These are phyloP conservation scores for Exophiala dermatitidis DNA, from an alignment of 2,329 filamentous ascomycete genomes.

Conservation along the genomic window DNA sequence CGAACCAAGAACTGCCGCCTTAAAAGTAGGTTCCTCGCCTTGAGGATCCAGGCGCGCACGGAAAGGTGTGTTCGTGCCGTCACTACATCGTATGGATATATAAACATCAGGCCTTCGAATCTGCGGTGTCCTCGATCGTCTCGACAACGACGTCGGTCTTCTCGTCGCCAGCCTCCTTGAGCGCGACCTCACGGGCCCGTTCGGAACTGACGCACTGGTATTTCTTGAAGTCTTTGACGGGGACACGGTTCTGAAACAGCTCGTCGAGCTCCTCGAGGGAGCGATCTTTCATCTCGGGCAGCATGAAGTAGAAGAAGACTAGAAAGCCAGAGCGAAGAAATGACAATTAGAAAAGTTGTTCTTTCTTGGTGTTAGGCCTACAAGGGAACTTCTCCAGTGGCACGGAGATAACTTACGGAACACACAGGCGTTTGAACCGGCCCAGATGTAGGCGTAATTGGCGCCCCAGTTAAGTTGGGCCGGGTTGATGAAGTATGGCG, in stretches of 20 bases:
- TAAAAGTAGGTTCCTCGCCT: too few species aligned
- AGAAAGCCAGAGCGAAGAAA: slow-evolving; percentile 6
- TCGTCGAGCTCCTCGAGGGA: slow-evolving; percentile 28
- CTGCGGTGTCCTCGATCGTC: slow-evolving; percentile 8
- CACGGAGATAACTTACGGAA: slow-evolving; percentile 30
- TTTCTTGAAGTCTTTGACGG: slow-evolving; percentile 12
- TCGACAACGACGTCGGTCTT: slow-evolving; percentile 4
- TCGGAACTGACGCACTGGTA: slow-evolving; percentile 16
- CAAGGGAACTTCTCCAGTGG: not conserved
- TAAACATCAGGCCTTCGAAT: not conserved
- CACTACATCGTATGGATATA: too few species aligned
- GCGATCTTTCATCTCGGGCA: slow-evolving; percentile 27
- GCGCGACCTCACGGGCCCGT: slow-evolving; percentile 10
- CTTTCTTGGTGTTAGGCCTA: too few species aligned
- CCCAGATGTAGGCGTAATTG: slow-evolving; percentile 46
- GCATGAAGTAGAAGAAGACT: slow-evolving; percentile 17
- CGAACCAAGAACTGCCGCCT: too few species aligned
- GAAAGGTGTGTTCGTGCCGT: too few species aligned
- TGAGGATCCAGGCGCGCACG: too few species aligned
- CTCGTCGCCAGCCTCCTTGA: not conserved
- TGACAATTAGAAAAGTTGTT: not conserved
- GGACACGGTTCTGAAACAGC: slow-evolving; percentile 23
- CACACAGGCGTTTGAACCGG: slow-evolving; percentile 35
- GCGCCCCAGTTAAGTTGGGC: slow-evolving; percentile 39
- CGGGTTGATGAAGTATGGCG: slow-evolving; percentile 35